Evolutionary conservation across 2,329 filamentous ascomycete species (phyloP).

Genomic region (Akanthomyces uredinophilus): DNA sequence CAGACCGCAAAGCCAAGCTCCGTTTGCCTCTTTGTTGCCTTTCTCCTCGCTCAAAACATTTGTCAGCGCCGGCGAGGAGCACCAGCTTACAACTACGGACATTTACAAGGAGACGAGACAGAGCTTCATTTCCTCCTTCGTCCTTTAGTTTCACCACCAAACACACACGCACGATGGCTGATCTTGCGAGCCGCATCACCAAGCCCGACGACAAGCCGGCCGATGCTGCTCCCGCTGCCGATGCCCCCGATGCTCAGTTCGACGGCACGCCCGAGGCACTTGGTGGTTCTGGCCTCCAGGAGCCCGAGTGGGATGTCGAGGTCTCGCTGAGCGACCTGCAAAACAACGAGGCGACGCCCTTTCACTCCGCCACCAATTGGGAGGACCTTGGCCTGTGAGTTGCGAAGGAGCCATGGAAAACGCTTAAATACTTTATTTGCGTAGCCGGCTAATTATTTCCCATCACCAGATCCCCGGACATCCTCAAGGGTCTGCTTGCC

Average conservation of each 20-base stretch:
- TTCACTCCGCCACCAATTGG: conserved; percentile 80
- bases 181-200: conserved; percentile 48
- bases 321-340: conserved; percentile 90
- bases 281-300: conserved; percentile 52
- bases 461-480: conserved; percentile 37
- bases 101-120: background rate
- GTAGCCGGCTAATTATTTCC: no score
- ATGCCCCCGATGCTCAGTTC: conserved; percentile 27
- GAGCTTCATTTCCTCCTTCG: background rate
- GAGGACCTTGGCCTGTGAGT: conserved; percentile 80
- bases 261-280: conserved; percentile 33
- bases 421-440: no score
- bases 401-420: background rate
- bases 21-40: background rate
- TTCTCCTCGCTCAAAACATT: background rate
- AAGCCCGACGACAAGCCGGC: conserved; percentile 33
- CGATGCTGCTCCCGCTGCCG: conserved; percentile 19
- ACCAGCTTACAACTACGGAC: background rate
- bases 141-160: background rate
- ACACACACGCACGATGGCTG: conserved; percentile 36
- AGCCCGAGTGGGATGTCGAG: conserved; percentile 82
- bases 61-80: background rate
- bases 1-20: conserved; percentile 12
- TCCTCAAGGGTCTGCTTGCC: conserved; percentile 70
- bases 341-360: conserved; percentile 76